phyloP scores from a whole-genome alignment of 2,329 filamentous ascomycete species.

The Fusarium hainanense region DNA sequence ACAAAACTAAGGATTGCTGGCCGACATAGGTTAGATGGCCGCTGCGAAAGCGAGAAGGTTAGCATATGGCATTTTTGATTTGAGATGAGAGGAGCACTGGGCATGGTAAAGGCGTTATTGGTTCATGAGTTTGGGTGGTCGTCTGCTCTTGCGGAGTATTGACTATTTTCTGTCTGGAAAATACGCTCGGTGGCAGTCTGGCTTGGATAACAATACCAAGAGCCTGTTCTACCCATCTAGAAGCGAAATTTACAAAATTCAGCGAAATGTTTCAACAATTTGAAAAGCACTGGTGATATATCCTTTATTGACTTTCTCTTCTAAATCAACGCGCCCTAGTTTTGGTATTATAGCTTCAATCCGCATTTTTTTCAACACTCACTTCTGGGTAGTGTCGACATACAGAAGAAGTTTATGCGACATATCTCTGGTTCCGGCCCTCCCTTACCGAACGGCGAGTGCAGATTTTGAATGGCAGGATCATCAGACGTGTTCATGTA shows the following conservation, averaged over 20 bases:
- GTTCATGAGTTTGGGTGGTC: slow-evolving; percentile 2
- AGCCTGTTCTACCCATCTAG: slow-evolving; percentile 14
- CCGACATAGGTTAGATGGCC: slow-evolving; percentile 37
- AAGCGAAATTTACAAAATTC: slow-evolving; percentile 9
- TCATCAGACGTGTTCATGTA: neutral
- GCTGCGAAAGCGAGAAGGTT: slow-evolving; percentile 37
- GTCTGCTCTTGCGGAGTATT: neutral
- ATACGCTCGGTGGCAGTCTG: slow-evolving; percentile 22
- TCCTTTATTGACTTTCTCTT: neutral
- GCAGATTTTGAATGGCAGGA: neutral
- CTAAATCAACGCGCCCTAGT: neutral
- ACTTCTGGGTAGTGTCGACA: too few species aligned
- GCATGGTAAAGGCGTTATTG: slow-evolving; percentile 37
- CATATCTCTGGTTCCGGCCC: neutral
- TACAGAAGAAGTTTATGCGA: too few species aligned
- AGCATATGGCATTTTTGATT: slow-evolving; percentile 29
- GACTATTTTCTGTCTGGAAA: slow-evolving; percentile 27
- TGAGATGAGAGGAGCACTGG: slow-evolving; percentile 27
- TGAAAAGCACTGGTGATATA: neutral
- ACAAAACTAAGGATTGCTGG: slow-evolving; percentile 10
- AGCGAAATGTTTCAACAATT: neutral
- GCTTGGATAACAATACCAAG: slow-evolving; percentile 10
- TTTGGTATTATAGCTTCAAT: neutral
- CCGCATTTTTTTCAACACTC: too few species aligned
- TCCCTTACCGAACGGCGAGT: too few species aligned